Evolutionary conservation across 2,329 filamentous ascomycete genomes (phyloP), one percentile per base, ranked within the genome.

Genomic region (Biscogniauxia sp.): DNA sequence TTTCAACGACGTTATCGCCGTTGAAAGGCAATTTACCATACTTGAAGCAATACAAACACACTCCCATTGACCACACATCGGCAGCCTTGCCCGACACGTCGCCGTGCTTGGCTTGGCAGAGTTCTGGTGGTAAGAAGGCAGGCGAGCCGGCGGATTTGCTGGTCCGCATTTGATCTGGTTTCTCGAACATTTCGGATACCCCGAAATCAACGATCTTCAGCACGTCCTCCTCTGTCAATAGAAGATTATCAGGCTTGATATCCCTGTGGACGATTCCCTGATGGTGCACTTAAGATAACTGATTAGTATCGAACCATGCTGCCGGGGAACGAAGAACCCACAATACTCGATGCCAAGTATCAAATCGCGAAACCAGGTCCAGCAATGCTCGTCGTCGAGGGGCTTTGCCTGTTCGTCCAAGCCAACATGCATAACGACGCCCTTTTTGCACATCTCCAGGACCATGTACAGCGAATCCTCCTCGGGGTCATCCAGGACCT

Each of bases 381-480:
- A 87, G 72, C 93, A 97, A 57, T 83, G 83, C 69, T 97, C 92
- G 64, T 90, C 86, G 26, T 86, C 82, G 74, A 97, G 97, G 0
- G 95, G 93, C 63, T 90, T 86, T 19, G 92, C 91, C 60, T 84
- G 82, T 69, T 96, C 89, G 61, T 91, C 90, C n/a, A 98, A 79
- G 2, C 92, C 92, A 58, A 99, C 92, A 71, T 93, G 94, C 93
- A 98, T 98, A 56, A 97, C 86, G 20, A 97, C 94, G 0, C 95
- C 95, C 75, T 97, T 97, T 72, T 96, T 95, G 80, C 95, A 99
- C 92, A 97, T 96, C 75, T 99, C 95, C 75, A 99, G 84, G 20
- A 99, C 95, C 92, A 99, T 98, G 78, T 97, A 99, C 13, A 99
- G 79, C 2, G 93, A 97, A 75, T 99, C 95, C 72, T 97, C 93